A percentile compares a stretch with the other conserved stretches of the same genome.
Evolutionary conservation across 176 grass and related monocot species (phyloP).

Genomic region (Secale cereale): DNA sequence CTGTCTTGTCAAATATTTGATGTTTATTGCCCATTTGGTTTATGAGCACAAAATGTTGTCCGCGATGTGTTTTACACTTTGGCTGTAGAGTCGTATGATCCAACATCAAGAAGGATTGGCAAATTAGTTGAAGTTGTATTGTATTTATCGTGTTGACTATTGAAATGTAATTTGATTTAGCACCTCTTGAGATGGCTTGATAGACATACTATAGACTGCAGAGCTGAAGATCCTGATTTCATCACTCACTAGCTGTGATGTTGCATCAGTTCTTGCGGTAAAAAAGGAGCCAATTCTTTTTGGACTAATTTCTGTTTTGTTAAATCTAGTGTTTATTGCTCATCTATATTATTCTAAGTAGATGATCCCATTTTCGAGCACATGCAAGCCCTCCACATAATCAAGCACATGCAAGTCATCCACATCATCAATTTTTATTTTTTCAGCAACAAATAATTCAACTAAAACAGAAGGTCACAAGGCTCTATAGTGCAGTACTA

Average conservation of each 20-base stretch:
- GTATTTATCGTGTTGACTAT: neutral
- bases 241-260: neutral
- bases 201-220: neutral
- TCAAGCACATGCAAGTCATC: neutral
- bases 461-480: neutral
- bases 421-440: neutral
- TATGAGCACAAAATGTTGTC: neutral
- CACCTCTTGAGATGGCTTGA: neutral
- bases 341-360: neutral
- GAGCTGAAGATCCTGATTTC: neutral
- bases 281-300: neutral
- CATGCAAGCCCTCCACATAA: neutral
- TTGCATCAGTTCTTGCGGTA: neutral
- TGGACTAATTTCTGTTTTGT: neutral
- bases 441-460: neutral
- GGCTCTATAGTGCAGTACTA: neutral
- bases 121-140: neutral
- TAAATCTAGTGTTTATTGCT: neutral
- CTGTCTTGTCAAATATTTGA: neutral
- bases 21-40: neutral
- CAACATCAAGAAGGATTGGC: constrained; percentile 3
- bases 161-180: neutral
- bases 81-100: neutral
- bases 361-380: neutral
- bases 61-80: neutral